Percentiles rank a stretch among this genome's conserved stretches.
These are phyloP conservation scores for Prototheca stagnorum DNA, from an alignment of 163 green algal species.

Conservation along the genomic window DNA sequence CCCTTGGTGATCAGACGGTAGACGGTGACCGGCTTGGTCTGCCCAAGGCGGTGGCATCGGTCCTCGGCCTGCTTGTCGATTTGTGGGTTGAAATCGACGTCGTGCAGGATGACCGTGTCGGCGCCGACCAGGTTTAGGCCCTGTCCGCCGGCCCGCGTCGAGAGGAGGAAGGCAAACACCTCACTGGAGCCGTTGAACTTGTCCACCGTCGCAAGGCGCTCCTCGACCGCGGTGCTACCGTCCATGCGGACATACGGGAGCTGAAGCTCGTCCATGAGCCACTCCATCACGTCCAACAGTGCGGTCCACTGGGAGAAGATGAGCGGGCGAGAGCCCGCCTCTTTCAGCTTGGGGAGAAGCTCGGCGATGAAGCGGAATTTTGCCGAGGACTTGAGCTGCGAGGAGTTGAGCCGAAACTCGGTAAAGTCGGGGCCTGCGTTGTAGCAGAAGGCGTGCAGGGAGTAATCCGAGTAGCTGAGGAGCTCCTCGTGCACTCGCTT, in stretches of 20 bases:
- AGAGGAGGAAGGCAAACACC: constrained; percentile 83
- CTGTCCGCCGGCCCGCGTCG: constrained; percentile 66
- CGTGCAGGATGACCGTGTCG: constrained; percentile 89
- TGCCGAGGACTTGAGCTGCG: constrained; percentile 16
- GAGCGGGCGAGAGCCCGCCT: constrained; percentile 41
- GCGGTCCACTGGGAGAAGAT: constrained; percentile 85
- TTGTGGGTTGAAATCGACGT: constrained; percentile 80
- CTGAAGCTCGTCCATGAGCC: constrained; percentile 43
- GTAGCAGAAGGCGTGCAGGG: constrained; percentile 59
- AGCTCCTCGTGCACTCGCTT: constrained; percentile 61
- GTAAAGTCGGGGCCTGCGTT: constrained; percentile 17
- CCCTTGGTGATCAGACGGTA: constrained; percentile 58
- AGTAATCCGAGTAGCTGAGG: constrained; percentile 57
- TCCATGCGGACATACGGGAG: constrained; percentile 71
- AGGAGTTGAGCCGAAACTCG: constrained; percentile 16
- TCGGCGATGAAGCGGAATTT: constrained; percentile 38
- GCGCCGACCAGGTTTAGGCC: constrained; percentile 76
- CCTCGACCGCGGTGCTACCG: constrained; percentile 58
- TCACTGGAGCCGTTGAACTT: constrained; percentile 50
- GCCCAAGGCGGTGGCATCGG: constrained; percentile 52
- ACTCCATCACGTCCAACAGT: constrained; percentile 71
- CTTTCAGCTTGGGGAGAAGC: constrained; percentile 53
- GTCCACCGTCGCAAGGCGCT: constrained; percentile 68
- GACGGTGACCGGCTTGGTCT: constrained; percentile 73
- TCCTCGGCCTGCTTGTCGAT: constrained; percentile 75